Conservation (phyloP, 805 yeast genomes). For the Cyberlindnera xylosilytica region DNA sequence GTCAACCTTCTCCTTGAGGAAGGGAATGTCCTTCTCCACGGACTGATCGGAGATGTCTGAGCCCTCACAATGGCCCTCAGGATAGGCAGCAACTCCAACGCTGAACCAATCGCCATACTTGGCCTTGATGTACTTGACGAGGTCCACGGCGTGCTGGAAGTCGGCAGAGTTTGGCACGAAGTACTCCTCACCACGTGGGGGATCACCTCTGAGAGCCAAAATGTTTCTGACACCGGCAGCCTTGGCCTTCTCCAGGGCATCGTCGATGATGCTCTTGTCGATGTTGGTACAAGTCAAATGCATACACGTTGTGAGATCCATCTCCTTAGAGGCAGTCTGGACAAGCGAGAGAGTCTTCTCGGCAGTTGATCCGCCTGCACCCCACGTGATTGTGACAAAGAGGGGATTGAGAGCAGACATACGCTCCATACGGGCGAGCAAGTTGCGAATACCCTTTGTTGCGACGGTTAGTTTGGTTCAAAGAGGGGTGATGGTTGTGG, state of each 20-base stretch:
- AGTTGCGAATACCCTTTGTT: conserved; percentile 67
- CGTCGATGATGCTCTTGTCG: conserved; percentile 69
- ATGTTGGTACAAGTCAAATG: conserved; percentile 97
- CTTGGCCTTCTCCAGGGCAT: conserved; percentile 71
- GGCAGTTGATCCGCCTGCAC: conserved; percentile 95
- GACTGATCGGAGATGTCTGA: conserved; percentile 64
- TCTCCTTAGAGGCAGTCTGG: conserved; percentile 64
- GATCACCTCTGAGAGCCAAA: conserved; percentile 93
- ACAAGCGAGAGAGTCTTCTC: conserved; percentile 85
- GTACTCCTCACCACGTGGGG: conserved; percentile 75
- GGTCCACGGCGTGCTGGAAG: conserved; percentile 79
- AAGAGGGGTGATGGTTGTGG: not conserved
- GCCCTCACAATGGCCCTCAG: conserved; percentile 95
- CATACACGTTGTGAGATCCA: conserved; percentile 85
- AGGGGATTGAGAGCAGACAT: conserved; percentile 86
- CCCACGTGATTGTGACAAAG: conserved; percentile 96
- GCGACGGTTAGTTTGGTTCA: not conserved
- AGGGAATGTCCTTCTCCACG: conserved; percentile 69
- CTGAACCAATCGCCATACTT: conserved; percentile 86
- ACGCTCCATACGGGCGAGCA: conserved; percentile 82
- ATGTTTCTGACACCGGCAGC: conserved; percentile 81
- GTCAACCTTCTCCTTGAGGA: conserved; percentile 73
- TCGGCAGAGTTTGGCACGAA: conserved; percentile 38
- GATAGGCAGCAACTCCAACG: conserved; percentile 96
- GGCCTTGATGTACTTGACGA: conserved; percentile 74